These are phyloP conservation scores for Fusarium coffeatum DNA, from an alignment of 2,329 filamentous ascomycete genomes.

Conservation along the genomic window DNA sequence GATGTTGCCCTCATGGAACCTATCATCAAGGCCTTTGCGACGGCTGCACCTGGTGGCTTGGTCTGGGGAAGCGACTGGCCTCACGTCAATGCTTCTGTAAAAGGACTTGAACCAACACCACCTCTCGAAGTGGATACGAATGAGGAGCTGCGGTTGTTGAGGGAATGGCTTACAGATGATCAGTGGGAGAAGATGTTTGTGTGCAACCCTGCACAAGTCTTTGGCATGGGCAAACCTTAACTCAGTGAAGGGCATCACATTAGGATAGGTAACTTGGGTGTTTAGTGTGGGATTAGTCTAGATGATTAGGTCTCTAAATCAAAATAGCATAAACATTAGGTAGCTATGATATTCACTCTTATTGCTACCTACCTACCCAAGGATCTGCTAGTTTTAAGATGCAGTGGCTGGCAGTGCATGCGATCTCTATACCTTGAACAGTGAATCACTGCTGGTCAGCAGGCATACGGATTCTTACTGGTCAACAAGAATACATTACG, in stretches of 20 bases:
- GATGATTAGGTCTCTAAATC: neutral
- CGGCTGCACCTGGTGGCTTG: neutral
- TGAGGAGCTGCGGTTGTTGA: neutral
- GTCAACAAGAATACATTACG: neutral
- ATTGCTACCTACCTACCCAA: no score
- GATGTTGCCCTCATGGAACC: neutral
- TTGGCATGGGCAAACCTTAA: neutral
- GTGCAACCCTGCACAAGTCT: neutral
- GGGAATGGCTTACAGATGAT: neutral
- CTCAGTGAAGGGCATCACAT: neutral
- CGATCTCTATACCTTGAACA: neutral
- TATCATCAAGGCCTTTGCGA: neutral
- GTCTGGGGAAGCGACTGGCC: slow-evolving; percentile 21
- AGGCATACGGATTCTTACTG: neutral
- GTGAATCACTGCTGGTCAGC: neutral
- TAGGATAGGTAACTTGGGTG: neutral
- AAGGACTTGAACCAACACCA: neutral
- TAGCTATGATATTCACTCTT: neutral
- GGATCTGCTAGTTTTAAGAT: neutral
- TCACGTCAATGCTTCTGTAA: neutral
- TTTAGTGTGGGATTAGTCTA: neutral
- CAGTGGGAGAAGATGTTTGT: slow-evolving; percentile 8
- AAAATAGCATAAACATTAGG: neutral
- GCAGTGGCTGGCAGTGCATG: neutral
- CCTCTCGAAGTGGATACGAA: neutral